Evolutionary conservation across 2,329 filamentous ascomycete genomes (phyloP), one percentile per base, ranked within the genome.

Genomic region (Chalara sp.): DNA sequence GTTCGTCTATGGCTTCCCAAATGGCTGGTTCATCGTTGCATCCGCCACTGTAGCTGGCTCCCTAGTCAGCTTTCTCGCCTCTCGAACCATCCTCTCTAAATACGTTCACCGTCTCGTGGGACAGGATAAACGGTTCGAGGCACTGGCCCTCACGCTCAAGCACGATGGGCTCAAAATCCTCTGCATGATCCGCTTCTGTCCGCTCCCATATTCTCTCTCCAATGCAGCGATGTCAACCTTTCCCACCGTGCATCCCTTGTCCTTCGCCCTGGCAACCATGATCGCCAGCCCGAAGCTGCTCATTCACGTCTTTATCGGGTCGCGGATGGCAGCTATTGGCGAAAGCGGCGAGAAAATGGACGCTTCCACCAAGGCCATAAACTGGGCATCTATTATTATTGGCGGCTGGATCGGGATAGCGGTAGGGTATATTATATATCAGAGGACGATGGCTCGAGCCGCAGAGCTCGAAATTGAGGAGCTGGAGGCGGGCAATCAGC

Each of bases 141-240:
- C 93, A 5, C 78, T 99, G 30, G 81, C 87, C 28, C 79, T 96
- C 61, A 93, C 93, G 6, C 75, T 99, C 55, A 89, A 95, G 57
- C 84, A 88, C 63, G 93, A 99, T 63, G 93, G 93, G 1, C 69
- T 99, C 47, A 87, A 89, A 62, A 83, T 97, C 49, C 76, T 99
- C 44, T 84, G 89, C 56, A 95, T 93, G 79, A 93, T 99, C 60
- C 81, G 93, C 32, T 79, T 97, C 57, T 97, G 92, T 63, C 93
- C 93, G 2, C 67, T 99, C 53, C 93, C 93, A 11, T 99, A 95
- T 67, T 93, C 87, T 48, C 74, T 97, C 59, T 91, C 87, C 65
- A 99, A 99, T 65, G 93, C 90, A 47, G 95, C 95, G 54, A 81
- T 99, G 50, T 89, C 89, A 32, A 97, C 93, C 1, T 91, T 99